phyloP scores from a whole-genome alignment of 495 filamentous ascomycete genomes.

The Aspergillus haitiensis region DNA sequence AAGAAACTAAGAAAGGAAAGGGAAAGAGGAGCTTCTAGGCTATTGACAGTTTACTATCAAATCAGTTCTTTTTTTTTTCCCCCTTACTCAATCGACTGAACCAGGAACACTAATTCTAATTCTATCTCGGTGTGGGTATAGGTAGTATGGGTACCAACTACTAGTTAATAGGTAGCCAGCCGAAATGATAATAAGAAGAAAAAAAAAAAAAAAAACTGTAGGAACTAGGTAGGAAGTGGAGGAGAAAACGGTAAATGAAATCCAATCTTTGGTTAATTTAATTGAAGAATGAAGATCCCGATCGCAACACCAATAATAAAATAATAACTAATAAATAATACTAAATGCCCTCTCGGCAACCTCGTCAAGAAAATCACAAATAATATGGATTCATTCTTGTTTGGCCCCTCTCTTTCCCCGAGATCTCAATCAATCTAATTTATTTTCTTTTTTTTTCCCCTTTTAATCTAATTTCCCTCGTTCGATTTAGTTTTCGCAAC shows the following conservation, averaged over 20 bases:
- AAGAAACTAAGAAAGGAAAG: neutral
- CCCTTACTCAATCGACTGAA: constrained; percentile 1
- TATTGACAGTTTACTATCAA: too few relatives aligned
- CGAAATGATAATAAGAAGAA: neutral
- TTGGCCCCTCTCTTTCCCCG: neutral
- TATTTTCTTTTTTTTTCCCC: neutral
- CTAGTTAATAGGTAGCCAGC: neutral
- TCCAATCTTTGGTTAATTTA: constrained; percentile 26
- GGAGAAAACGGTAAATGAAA: neutral
- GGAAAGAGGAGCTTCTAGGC: too few relatives aligned
- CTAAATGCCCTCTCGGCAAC: neutral
- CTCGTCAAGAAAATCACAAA: neutral
- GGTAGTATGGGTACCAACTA: neutral
- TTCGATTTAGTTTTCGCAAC: neutral
- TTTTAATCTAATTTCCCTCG: neutral
- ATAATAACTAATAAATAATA: neutral
- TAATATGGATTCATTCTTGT: neutral
- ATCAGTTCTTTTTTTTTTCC: too few relatives aligned
- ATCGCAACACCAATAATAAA: neutral
- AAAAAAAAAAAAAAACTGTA: neutral
- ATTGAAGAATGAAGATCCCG: constrained; percentile 37
- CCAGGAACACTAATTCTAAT: neutral
- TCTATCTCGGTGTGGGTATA: constrained; percentile 2
- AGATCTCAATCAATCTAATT: neutral
- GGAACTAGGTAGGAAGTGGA: neutral